Base-by-base conservation (phyloP, 805 yeast genomes). In the Wickerhamiella musiphila region DNA sequence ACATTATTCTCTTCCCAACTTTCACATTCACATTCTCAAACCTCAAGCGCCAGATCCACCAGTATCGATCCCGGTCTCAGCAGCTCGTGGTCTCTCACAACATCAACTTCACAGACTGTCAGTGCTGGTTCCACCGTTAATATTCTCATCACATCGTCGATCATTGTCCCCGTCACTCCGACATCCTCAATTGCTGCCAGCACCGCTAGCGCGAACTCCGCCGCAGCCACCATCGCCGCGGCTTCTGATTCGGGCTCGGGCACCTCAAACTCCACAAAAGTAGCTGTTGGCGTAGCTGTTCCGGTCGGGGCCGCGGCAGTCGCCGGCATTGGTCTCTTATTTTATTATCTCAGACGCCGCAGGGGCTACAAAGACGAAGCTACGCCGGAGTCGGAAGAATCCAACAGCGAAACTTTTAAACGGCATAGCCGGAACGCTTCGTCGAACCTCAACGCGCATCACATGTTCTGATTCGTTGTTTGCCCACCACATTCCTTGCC, bases 401-500 rank as follows among this genome's bases (percentile, higher is more conserved):
- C 12, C 21, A 11, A 23, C 4, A 18, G 20, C n/a, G 30, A 28
- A 13, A n/a, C 9, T 14, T 12, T 21, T 15, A 12, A 21, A 17
- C 22, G 30, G 5, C 30, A 28, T 28, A 10, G 14, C n/a, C 30
- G 30, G 10, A 23, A 28, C 23, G 19, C 18, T 17, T 28, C 30
- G n/a, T n/a, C n/a, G n/a, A n/a, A n/a, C n/a, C 19, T 28, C 17
- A 28, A 18, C 23, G 30, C 30, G n/a, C 30, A 28, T 23, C 30
- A 28, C 18, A 28, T 28, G 30, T 28, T 28, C 9, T 28, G 17
- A 17, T 14, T 13, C 18, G 26, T 14, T 14, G 18, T 7, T 6
- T 14, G 10, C 16, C 14, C 6, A 11, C 14, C 15, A 13, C 11
- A 9, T 6, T 23, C 29, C 18, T 18, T 28, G 23, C 12, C 20